phyloP scores from a whole-genome alignment of 2,329 filamentous ascomycete species.

The Colletotrichum sp. region DNA sequence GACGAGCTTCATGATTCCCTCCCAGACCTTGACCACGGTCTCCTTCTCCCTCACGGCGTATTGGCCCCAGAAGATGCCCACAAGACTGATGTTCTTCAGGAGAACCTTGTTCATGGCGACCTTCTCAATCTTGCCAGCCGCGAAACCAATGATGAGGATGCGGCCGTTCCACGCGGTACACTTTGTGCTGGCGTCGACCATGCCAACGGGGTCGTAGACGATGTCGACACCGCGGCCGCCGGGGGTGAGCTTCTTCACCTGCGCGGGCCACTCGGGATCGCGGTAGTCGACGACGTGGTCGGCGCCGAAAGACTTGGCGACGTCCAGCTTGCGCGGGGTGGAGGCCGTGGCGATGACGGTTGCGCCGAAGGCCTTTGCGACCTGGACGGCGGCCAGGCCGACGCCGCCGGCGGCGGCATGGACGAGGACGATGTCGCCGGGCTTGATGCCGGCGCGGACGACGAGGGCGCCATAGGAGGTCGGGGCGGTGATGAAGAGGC shows the following conservation, averaged over 20 bases:
- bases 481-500: slow-evolving; percentile 89
- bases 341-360: slow-evolving; percentile 94
- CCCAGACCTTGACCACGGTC: slow-evolving; percentile 77
- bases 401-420: slow-evolving; percentile 94
- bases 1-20: slow-evolving; percentile 80
- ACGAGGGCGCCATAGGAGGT: slow-evolving; percentile 89
- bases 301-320: slow-evolving; percentile 82
- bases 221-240: slow-evolving; percentile 81
- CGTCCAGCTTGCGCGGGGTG: slow-evolving; percentile 76
- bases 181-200: slow-evolving; percentile 87
- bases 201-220: slow-evolving; percentile 91
- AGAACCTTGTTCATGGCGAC: slow-evolving; percentile 91
- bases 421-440: slow-evolving; percentile 85
- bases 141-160: slow-evolving; percentile 85
- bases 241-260: slow-evolving; percentile 80
- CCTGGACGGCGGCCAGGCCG: slow-evolving; percentile 87
- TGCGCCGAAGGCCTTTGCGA: slow-evolving; percentile 91
- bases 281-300: slow-evolving; percentile 84
- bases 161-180: slow-evolving; percentile 94
- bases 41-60: slow-evolving; percentile 78
- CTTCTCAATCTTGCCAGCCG: slow-evolving; percentile 75
- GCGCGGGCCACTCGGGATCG: slow-evolving; percentile 64
- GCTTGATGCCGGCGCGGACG: slow-evolving; percentile 75
- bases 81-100: slow-evolving; percentile 89
- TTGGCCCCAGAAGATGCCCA: slow-evolving; percentile 91